Evolutionary conservation across 2,329 filamentous ascomycete genomes (phyloP).

Genomic region (Colletotrichum graminicola): DNA sequence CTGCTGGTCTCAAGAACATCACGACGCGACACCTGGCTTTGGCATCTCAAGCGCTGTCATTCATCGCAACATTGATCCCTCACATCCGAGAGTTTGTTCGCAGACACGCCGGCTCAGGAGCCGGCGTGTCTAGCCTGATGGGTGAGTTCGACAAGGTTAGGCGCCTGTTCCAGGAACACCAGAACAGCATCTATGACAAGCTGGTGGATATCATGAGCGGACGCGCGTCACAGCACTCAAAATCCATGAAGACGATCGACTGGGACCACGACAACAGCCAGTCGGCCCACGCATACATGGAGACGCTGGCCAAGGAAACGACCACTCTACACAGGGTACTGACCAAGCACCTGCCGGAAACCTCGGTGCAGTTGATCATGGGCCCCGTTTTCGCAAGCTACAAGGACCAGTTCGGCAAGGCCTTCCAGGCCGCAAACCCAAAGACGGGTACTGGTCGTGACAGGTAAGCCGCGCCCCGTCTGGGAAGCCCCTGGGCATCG

Average conservation of each 20-base stretch:
- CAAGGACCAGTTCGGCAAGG: conserved; percentile 80
- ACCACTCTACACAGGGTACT: conserved; percentile 86
- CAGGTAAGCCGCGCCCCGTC: conserved; percentile 66
- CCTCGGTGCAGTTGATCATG: conserved; percentile 86
- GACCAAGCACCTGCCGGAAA: conserved; percentile 83
- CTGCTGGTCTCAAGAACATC: conserved; percentile 94
- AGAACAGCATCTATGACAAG: conserved; percentile 91
- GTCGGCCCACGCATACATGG: conserved; percentile 78
- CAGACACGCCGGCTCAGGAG: conserved; percentile 72
- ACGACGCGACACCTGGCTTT: conserved; percentile 95
- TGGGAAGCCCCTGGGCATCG: not conserved
- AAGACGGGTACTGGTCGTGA: conserved; percentile 76
- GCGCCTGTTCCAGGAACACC: conserved; percentile 87
- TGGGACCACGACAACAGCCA: conserved; percentile 72
- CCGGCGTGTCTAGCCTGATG: conserved; percentile 71
- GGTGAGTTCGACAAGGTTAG: conserved; percentile 91
- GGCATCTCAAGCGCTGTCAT: conserved; percentile 88
- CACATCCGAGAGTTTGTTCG: conserved; percentile 93
- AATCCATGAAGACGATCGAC: conserved; percentile 78
- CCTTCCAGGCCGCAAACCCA: conserved; percentile 74
- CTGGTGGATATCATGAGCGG: conserved; percentile 92
- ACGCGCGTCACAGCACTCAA: conserved; percentile 79
- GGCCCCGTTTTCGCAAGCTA: conserved; percentile 85
- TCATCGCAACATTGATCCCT: conserved; percentile 87
- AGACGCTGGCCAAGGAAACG: conserved; percentile 88